Base-by-base conservation (phyloP, 129 eudicot species). In the Arctium lappa region DNA sequence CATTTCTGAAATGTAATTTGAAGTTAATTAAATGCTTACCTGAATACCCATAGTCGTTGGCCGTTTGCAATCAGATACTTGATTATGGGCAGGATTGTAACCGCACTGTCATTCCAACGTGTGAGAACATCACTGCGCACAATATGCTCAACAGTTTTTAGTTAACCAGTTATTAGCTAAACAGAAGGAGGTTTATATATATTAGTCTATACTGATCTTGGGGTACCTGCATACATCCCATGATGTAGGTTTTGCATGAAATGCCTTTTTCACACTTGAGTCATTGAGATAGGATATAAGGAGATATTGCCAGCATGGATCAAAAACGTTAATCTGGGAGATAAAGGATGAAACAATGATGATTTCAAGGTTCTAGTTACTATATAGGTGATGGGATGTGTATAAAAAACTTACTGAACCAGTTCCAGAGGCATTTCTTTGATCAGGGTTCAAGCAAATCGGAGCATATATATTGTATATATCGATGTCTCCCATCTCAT, bases 31-130 rank as follows among this genome's bases (percentile, higher is more conserved):
- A 39, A 30, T 29, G 12, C 72, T 72, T 88, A 73, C 91, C 91
- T 88, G 82, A 40, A 85, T 30, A 88, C 72, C 91, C 91, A 88
- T 33, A 88, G 74, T 11, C 87, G 79, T 27, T 85, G 73, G 46
- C 87, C 86, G 6, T 81, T 82, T 70, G 40, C 81, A 53, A 87
- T 76, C 69, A 87, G 84, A 74, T 80, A 81, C 77, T 81, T 8
- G 32, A 88, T 82, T 73, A 78, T 79, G 8, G 91, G 88, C 13
- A 88, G 85, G 75, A 89, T 46, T 36, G 92, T 83, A 27, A 22
- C 66, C 11, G 88, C 37, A 29, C 77, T 22, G 75, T 89, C 89
- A n/a, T 69, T 77, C 92, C 92, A 89, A 31, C 27, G 10, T 6
- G 66, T 63, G 33, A 81, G 10, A 74, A 77, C 78, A 62, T 32